Evolutionary conservation across 2,329 filamentous ascomycete genomes (phyloP).

Genomic region (Trichoderma pleuroti): DNA sequence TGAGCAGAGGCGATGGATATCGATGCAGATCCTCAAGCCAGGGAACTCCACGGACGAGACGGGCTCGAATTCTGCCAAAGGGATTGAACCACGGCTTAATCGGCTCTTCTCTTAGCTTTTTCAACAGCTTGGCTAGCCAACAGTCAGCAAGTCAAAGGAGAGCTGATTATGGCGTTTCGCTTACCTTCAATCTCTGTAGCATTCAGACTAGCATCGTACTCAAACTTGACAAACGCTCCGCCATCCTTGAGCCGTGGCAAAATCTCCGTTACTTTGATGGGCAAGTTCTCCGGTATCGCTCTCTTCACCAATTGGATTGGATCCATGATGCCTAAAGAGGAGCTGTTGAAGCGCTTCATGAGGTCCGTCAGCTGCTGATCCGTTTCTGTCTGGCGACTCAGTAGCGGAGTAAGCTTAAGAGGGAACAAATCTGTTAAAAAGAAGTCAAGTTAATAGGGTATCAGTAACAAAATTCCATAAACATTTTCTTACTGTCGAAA

Average conservation of each 20-base stretch:
- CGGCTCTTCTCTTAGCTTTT: constrained; percentile 63
- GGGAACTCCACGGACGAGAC: constrained; percentile 75
- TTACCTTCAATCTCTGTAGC: constrained; percentile 43
- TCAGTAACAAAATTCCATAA: not conserved
- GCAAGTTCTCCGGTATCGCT: constrained; percentile 59
- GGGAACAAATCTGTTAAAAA: constrained; percentile 74
- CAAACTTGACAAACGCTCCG: constrained; percentile 88
- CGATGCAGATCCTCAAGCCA: constrained; percentile 93
- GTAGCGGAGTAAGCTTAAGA: constrained; percentile 57
- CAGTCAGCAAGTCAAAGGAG: not conserved
- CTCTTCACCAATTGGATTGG: constrained; percentile 54
- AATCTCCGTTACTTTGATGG: constrained; percentile 73
- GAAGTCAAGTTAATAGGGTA: not conserved
- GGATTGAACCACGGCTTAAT: constrained; percentile 91
- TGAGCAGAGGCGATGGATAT: constrained; percentile 70
- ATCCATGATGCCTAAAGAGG: constrained; percentile 48
- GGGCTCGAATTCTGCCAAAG: constrained; percentile 65
- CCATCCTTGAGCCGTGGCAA: constrained; percentile 85
- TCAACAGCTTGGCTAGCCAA: constrained; percentile 48
- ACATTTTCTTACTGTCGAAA: constrained; percentile 67
- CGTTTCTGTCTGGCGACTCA: constrained; percentile 45
- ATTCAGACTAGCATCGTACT: constrained; percentile 42
- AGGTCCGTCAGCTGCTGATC: constrained; percentile 49
- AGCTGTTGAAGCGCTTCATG: constrained; percentile 50
- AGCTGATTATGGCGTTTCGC: not conserved